phyloP scores from a whole-genome alignment of 495 filamentous ascomycete species.

The Lineolata rhizophorae region DNA sequence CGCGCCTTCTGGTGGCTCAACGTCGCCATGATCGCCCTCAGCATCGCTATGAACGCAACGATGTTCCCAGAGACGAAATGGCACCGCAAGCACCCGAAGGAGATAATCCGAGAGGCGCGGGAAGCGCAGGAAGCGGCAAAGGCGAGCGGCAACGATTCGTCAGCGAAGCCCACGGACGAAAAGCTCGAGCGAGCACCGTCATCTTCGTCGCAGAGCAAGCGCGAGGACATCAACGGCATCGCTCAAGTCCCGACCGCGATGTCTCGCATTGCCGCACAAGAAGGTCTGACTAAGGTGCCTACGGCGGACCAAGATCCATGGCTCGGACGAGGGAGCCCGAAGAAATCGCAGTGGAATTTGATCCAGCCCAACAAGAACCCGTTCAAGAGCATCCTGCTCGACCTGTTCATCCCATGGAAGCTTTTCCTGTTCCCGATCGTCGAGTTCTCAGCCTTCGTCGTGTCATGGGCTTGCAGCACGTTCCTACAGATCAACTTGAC shows the following conservation, averaged over 20 bases:
- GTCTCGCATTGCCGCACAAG: conserved; percentile 7
- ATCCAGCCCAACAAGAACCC: conserved; percentile 23
- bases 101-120: too few species aligned
- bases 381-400: conserved; percentile 21
- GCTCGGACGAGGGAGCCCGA: conserved; percentile 28
- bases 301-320: conserved; percentile 14
- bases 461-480: conserved; percentile 35
- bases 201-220: too few species aligned
- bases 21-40: conserved; percentile 24
- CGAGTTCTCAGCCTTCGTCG: conserved; percentile 35
- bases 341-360: conserved; percentile 30
- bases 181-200: too few species aligned
- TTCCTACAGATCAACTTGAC: conserved; percentile 44
- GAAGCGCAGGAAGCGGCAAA: too few species aligned
- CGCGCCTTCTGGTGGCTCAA: conserved; percentile 35
- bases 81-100: too few species aligned
- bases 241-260: conserved; percentile 8
- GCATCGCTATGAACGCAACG: conserved; percentile 27
- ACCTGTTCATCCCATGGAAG: conserved; percentile 30
- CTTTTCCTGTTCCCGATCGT: conserved; percentile 41
- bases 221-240: too few species aligned
- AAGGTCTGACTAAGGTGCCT: conserved; percentile 11
- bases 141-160: too few species aligned
- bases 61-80: conserved; percentile 41
- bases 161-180: too few species aligned